A percentile compares a stretch with the other conserved stretches of the same genome.
These are phyloP conservation scores for Carex scoparia DNA, from an alignment of 176 grass and related monocot species.

Conservation along the genomic window DNA sequence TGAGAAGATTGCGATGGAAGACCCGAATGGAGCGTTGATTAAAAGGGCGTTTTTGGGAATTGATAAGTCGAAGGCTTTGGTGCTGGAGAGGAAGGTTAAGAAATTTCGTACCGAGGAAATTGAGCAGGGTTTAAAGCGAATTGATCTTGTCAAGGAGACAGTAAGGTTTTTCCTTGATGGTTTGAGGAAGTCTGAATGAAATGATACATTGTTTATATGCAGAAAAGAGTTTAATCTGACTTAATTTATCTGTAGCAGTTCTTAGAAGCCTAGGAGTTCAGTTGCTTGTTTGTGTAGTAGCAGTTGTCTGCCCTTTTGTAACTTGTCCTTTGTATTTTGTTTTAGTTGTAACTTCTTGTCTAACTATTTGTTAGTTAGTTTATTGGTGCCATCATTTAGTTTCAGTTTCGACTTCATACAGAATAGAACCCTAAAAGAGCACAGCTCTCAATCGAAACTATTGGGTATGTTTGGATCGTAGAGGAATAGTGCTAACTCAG, in stretches of 20 bases:
- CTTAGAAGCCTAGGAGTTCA: neutral
- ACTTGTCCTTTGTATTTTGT: neutral
- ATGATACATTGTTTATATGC: conserved; percentile 15
- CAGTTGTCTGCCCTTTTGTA: conserved; percentile 18
- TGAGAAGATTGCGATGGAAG: conserved; percentile 20
- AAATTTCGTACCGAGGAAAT: conserved; percentile 23
- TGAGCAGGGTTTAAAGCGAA: conserved; percentile 14
- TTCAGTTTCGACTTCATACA: neutral
- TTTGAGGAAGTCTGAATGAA: conserved; percentile 23
- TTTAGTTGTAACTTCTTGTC: conserved; percentile 16
- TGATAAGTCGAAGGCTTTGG: conserved; percentile 12
- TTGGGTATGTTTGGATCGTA: no score
- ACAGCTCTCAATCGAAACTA: neutral
- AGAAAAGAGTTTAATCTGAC: conserved; percentile 17
- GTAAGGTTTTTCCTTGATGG: conserved; percentile 21
- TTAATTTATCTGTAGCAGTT: conserved; percentile 15
- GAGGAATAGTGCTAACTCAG: no score
- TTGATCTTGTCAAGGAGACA: conserved; percentile 23
- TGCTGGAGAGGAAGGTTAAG: conserved; percentile 21
- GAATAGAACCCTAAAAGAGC: neutral
- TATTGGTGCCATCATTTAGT: neutral
- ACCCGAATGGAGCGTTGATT: conserved; percentile 12
- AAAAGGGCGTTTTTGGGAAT: conserved; percentile 16
- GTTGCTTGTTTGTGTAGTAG: neutral
- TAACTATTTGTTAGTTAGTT: conserved; percentile 19